These are phyloP conservation scores for Laguncularia racemosa DNA, from an alignment of 345 rosid genomes.

Conservation along the genomic window DNA sequence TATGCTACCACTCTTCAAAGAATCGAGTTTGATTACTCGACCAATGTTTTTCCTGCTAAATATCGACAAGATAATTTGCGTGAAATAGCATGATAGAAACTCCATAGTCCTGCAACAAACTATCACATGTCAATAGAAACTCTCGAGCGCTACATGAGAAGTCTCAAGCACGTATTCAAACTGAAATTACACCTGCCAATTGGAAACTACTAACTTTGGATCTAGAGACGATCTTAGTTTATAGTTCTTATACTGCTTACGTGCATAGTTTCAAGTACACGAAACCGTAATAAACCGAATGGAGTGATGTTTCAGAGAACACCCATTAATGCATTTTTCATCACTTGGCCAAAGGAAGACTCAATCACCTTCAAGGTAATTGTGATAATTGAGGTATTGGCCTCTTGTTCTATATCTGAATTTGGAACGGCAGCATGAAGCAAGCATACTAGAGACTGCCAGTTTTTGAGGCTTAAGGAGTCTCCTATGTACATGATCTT, in stretches of 20 bases:
- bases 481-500: slow-evolving; percentile 60
- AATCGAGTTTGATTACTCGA: slow-evolving; percentile 50
- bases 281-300: no score
- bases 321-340: neutral
- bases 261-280: no score
- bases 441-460: slow-evolving; percentile 49
- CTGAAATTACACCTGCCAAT: no score
- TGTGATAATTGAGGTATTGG: slow-evolving; percentile 7
- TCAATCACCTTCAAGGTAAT: slow-evolving; percentile 34
- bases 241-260: no score
- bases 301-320: no score
- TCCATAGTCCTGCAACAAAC: slow-evolving; percentile 33
- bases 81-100: slow-evolving; percentile 34
- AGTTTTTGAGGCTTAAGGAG: slow-evolving; percentile 52
- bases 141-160: no score
- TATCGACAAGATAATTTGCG: slow-evolving; percentile 40
- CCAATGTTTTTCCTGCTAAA: slow-evolving; percentile 34
- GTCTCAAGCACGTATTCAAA: no score
- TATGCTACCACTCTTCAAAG: slow-evolving; percentile 26
- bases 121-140: no score
- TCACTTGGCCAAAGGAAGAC: neutral
- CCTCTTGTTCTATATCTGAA: slow-evolving; percentile 17
- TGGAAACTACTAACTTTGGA: no score
- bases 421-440: slow-evolving; percentile 47
- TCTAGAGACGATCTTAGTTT: no score